Percentiles rank a stretch among this genome's conserved stretches.
phyloP scores from a whole-genome alignment of 441 rosid genomes.

The Aleurites moluccanus region DNA sequence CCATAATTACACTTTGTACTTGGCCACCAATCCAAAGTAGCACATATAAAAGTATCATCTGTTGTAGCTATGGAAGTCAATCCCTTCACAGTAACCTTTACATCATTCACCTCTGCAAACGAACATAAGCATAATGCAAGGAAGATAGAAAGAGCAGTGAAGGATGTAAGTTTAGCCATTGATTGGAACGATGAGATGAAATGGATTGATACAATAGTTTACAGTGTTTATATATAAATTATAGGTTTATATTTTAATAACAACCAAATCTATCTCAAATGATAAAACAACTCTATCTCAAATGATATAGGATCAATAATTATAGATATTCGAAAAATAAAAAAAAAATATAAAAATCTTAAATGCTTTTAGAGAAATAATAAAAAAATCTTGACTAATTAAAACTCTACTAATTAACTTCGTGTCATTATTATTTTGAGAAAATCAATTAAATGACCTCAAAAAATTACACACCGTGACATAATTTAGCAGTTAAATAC shows the following conservation, averaged over 20 bases:
- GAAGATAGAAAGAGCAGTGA: neutral
- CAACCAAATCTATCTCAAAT: neutral
- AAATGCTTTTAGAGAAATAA: too few species aligned
- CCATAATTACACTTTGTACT: conserved; percentile 47
- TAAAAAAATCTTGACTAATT: too few species aligned
- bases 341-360: too few species aligned
- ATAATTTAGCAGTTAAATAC: too few species aligned
- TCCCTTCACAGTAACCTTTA: conserved; percentile 37
- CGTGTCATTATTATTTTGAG: too few species aligned
- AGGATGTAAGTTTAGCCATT: neutral
- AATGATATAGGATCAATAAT: too few species aligned
- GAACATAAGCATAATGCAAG: neutral
- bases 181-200: neutral
- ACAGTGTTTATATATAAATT: neutral
- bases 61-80: conserved; percentile 43
- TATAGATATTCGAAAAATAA: too few species aligned
- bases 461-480: too few species aligned
- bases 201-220: neutral
- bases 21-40: conserved; percentile 68
- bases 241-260: too few species aligned
- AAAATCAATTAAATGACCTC: too few species aligned
- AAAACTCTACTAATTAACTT: too few species aligned
- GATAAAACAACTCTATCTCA: neutral
- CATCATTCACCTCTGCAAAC: conserved; percentile 14
- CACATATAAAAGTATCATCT: conserved; percentile 53